Evolutionary conservation across 169 alveolate genomes (phyloP), one percentile per base, ranked within the genome.

Genomic region (Plasmodium fragile): DNA sequence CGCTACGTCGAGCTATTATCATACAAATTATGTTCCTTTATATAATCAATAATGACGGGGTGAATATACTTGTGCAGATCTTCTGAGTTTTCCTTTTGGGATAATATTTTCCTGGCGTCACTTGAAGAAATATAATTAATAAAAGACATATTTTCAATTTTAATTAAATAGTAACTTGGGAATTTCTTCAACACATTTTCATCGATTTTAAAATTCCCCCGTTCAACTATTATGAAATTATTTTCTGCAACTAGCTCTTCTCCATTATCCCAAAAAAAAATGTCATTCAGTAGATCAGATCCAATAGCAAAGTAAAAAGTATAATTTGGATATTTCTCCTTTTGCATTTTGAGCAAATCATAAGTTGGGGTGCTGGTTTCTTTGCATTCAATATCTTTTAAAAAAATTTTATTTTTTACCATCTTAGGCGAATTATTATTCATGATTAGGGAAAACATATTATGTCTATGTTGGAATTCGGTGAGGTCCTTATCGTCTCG

Each of bases 81-180:
- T n/a, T 85, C 82, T n/a, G 55, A 39, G 80, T 85, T 55, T 4
- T 85, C 52, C 28, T 69, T 53, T 53, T 85, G 22, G 59, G 71
- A 32, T 85, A 85, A 73, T 18, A 85, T 18, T 45, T 85, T 85
- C 43, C 93, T 85, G 16, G 78, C 79, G 43, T 85, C 84, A 69
- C 55, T 85, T 85, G 93, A 85, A 49, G 93, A 85, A 85, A 85
- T 72, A 85, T 69, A 85, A 85, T 85, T 85, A 73, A 85, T 73
- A 18, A 73, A 73, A 75, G 93, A 85, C 79, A 73, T 36, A 2
- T 73, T 32, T 49, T 49, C 69, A 53, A 85, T 73, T 52, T 85
- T 53, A 13, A 85, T 85, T 85, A 85, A 85, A 85, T 85, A 75
- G 79, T 75, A 85, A 32, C 80, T 85, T 45, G 79, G 80, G 65